Base-by-base conservation (phyloP, 495 filamentous ascomycete genomes). In the Penicillium cosmopolitanum region DNA sequence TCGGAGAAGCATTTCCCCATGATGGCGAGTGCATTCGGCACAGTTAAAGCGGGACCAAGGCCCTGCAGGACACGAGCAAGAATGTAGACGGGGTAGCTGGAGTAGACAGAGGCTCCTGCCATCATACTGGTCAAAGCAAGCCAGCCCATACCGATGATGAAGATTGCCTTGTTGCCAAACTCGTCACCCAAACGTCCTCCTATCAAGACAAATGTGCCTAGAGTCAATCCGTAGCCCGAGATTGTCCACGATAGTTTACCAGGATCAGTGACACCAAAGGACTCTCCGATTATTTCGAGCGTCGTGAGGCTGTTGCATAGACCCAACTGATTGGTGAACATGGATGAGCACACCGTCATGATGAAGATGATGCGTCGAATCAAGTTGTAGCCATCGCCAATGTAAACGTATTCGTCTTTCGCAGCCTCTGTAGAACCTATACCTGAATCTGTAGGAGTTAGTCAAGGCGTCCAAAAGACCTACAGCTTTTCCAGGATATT, bases 181-280 rank as follows among this genome's bases (percentile, higher is more conserved):
- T 77, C 56, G 55, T 85, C 84, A 21, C 84, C 84, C 3, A 85
- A 63, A 11, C 82, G 73, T 11, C 84, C 84, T 8, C 77, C 79
- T 23, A 84, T 70, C 21, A 85, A 69, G 62, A 86, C 82, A 58
- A 86, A 86, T 40, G 83, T 83, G 35, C 84, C 84, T n/a, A 83
- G 73, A 0, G 83, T 85, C 52, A 86, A 66, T 55, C 69, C 71
- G 65, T 84, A 85, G 1, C 71, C 76, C 6, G 83, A 56, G 18
- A 46, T 46, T 46, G 16, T 46, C 43, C 52, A 55, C 38, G 52
- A 55, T 19, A 55, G 52, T 55, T 55, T 55, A 33, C 52, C 52
- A 55, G 52, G 52, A 6, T 55, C 52, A 19, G 52, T 46, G 52
- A 55, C 52, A 55, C 38, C 40, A 44, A 55, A 55, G 38, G 36